A percentile compares a stretch with the other conserved stretches of the same genome.
phyloP scores from a whole-genome alignment of 331 rosid species.

The Rhamnella rubrinervis region DNA sequence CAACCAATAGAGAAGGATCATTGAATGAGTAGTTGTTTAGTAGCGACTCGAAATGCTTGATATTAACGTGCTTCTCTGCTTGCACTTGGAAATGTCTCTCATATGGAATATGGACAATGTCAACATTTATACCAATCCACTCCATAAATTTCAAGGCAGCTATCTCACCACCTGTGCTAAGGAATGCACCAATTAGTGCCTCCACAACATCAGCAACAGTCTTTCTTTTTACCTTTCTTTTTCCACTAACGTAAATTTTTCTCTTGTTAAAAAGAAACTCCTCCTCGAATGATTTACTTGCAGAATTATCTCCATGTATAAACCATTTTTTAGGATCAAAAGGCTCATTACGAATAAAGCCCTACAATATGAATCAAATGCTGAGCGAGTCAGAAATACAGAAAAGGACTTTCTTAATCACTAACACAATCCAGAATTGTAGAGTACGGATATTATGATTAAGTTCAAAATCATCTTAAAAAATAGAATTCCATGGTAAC shows the following conservation, averaged over 20 bases:
- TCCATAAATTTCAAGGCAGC: constrained; percentile 66
- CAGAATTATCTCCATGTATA: constrained; percentile 54
- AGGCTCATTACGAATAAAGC: constrained; percentile 62
- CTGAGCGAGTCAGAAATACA: not conserved
- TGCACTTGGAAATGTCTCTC: constrained; percentile 39
- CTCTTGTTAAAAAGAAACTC: constrained; percentile 23
- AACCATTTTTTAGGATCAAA: constrained; percentile 71
- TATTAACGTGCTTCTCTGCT: constrained; percentile 46
- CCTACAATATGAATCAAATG: constrained; percentile 45
- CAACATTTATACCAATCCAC: constrained; percentile 69
- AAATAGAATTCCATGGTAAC: no score
- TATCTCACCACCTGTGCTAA: constrained; percentile 69
- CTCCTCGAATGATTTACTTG: constrained; percentile 26
- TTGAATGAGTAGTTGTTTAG: constrained; percentile 58
- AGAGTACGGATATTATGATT: not conserved
- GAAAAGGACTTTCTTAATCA: not conserved
- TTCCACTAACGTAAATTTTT: constrained; percentile 39
- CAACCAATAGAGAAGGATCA: constrained; percentile 64
- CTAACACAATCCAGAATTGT: not conserved
- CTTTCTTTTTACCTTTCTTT: constrained; percentile 53
- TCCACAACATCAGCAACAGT: constrained; percentile 83
- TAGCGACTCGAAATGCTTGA: constrained; percentile 41
- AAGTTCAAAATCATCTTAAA: not conserved
- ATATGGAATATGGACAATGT: constrained; percentile 36
- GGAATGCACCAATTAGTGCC: constrained; percentile 88